Evolutionary conservation across 129 eudicot species (phyloP).

Genomic region (Saussurea involucrata): DNA sequence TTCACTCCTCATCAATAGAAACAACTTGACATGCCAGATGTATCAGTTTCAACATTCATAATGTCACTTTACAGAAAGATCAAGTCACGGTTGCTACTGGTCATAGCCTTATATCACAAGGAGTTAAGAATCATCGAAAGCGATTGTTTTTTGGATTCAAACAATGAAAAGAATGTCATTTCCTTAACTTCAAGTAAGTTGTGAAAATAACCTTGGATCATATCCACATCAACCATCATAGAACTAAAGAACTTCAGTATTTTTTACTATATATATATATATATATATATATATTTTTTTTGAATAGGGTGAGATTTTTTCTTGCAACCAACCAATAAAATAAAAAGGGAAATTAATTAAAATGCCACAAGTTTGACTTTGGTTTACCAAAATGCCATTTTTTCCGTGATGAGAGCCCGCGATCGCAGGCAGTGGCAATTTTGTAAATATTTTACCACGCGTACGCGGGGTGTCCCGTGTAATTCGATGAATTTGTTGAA

Average conservation of each 20-base stretch:
- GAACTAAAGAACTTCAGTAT: neutral
- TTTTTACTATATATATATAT: no score
- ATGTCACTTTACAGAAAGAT: neutral
- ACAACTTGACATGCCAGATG: neutral
- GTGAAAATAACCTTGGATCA: neutral
- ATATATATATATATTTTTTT: neutral
- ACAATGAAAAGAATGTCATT: neutral
- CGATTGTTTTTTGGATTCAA: neutral
- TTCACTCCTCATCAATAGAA: neutral
- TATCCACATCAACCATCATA: neutral
- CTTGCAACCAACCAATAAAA: neutral
- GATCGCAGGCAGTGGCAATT: no score
- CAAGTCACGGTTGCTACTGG: neutral
- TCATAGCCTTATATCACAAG: neutral
- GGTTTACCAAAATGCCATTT: no score
- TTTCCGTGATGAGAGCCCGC: no score
- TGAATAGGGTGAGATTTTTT: neutral
- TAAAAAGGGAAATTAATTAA: no score
- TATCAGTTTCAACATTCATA: neutral
- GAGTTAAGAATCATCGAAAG: neutral
- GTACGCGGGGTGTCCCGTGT: no score
- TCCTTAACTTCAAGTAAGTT: neutral
- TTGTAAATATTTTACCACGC: no score
- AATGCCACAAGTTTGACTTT: no score
- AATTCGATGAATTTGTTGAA: no score